phyloP scores from a whole-genome alignment of 176 grass and related monocot genomes.

The Aegilops bicornis region DNA sequence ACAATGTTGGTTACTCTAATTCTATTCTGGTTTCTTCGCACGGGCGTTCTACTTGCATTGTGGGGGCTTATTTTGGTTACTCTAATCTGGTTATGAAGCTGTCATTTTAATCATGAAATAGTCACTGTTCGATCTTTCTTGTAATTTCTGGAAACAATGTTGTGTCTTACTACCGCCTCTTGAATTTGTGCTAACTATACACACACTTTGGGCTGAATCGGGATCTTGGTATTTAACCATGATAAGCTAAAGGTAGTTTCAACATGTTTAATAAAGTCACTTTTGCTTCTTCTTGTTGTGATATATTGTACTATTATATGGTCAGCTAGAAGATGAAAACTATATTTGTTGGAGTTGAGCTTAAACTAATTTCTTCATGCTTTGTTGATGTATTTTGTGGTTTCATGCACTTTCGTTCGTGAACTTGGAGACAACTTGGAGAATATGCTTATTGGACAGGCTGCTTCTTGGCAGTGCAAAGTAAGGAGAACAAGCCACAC shows the following conservation, averaged over 20 bases:
- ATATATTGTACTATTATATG: no score
- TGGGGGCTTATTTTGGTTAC: no score
- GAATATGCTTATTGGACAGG: no score
- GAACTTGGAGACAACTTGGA: no score
- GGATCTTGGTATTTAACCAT: constrained; percentile 8
- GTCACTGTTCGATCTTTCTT: neutral
- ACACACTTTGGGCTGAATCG: neutral
- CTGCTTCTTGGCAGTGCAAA: no score
- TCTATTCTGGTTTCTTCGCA: no score
- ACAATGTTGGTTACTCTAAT: no score
- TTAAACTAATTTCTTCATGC: neutral
- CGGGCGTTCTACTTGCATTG: no score
- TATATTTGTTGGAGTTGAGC: neutral
- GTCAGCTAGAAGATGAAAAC: no score
- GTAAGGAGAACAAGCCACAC: no score
- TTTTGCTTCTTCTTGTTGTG: neutral
- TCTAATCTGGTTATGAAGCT: neutral
- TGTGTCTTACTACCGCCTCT: neutral
- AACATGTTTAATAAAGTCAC: neutral
- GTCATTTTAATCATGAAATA: neutral
- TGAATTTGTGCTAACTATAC: neutral
- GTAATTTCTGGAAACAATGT: neutral
- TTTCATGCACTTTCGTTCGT: no score
- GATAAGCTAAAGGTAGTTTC: neutral
- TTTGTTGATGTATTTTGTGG: neutral